phyloP scores from a whole-genome alignment of 2,329 filamentous ascomycete species.

The Clonostachys solani region DNA sequence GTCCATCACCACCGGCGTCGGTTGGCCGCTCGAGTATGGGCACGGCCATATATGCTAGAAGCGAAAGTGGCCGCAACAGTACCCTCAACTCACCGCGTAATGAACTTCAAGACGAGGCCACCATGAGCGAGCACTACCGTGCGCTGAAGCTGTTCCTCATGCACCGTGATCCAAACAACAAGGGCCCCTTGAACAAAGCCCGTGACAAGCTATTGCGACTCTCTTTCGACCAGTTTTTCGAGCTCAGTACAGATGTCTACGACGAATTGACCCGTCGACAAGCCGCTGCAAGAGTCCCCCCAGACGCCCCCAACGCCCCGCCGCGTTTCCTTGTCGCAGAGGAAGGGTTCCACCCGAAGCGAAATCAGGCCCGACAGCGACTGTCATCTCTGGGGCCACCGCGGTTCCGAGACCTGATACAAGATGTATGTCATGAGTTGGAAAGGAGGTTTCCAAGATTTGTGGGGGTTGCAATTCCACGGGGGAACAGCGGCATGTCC shows the following conservation, averaged over 20 bases:
- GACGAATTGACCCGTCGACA: constrained; percentile 91
- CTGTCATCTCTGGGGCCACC: constrained; percentile 83
- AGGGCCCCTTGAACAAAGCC: constrained; percentile 78
- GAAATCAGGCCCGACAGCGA: constrained; percentile 96
- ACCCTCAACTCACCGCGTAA: constrained; percentile 25
- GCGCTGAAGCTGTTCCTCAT: constrained; percentile 74
- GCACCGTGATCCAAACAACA: constrained; percentile 71
- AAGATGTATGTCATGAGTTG: constrained; percentile 93
- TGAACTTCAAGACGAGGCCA: constrained; percentile 55
- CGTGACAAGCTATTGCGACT: constrained; percentile 90
- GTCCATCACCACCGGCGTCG: constrained; percentile 83
- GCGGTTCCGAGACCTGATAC: constrained; percentile 86
- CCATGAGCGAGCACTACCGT: constrained; percentile 76
- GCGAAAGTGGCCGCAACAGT: constrained; percentile 58
- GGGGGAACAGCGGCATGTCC: constrained; percentile 65
- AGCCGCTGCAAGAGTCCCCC: constrained; percentile 52
- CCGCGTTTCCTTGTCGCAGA: constrained; percentile 80
- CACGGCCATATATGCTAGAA: constrained; percentile 63
- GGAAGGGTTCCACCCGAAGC: constrained; percentile 88
- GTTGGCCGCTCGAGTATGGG: constrained; percentile 82
- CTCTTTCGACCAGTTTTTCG: constrained; percentile 90
- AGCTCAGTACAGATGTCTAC: constrained; percentile 95
- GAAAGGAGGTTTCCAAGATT: constrained; percentile 88
- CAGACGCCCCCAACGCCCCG: constrained; percentile 47
- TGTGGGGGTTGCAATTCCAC: constrained; percentile 61